These are phyloP conservation scores for Aspergillus cejpii DNA, from an alignment of 2,329 filamentous ascomycete genomes.

Conservation along the genomic window DNA sequence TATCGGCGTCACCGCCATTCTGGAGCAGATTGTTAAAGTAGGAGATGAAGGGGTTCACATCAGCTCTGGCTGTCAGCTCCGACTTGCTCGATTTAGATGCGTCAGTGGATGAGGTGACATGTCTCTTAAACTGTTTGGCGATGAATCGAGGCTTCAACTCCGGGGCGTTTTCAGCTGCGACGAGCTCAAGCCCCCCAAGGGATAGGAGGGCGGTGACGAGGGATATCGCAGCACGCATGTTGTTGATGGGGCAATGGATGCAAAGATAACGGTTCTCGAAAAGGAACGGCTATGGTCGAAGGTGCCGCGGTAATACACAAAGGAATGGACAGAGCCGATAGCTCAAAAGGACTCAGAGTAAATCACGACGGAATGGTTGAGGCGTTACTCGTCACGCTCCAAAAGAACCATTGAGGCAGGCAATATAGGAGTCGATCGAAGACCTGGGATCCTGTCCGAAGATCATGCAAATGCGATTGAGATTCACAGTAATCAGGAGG, in stretches of 20 bases:
- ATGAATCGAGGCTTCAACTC: constrained; percentile 32
- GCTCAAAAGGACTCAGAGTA: constrained; percentile 12
- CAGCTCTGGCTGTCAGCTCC: constrained; percentile 2
- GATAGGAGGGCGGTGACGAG: constrained; percentile 30
- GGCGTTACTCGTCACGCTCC: constrained; percentile 2
- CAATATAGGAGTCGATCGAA: not conserved
- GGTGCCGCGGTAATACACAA: constrained; percentile 10
- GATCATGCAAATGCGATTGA: not conserved
- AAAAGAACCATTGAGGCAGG: not conserved
- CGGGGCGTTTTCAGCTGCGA: constrained; percentile 26
- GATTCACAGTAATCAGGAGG: not conserved
- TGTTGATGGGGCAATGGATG: constrained; percentile 6
- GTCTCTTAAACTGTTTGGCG: constrained; percentile 29
- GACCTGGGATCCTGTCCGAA: not conserved
- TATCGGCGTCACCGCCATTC: not conserved
- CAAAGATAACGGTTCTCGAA: constrained; percentile 6
- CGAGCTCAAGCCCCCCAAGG: constrained; percentile 30
- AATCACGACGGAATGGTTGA: constrained; percentile 5
- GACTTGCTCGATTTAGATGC: not conserved
- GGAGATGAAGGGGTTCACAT: not conserved
- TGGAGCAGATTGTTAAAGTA: not conserved
- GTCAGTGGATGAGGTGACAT: constrained; percentile 6
- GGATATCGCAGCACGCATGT: constrained; percentile 27
- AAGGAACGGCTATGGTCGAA: constrained; percentile 7
- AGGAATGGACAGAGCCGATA: constrained; percentile 21